These are phyloP conservation scores for Nakataea oryzae DNA, from an alignment of 2,329 filamentous ascomycete genomes.

Conservation along the genomic window DNA sequence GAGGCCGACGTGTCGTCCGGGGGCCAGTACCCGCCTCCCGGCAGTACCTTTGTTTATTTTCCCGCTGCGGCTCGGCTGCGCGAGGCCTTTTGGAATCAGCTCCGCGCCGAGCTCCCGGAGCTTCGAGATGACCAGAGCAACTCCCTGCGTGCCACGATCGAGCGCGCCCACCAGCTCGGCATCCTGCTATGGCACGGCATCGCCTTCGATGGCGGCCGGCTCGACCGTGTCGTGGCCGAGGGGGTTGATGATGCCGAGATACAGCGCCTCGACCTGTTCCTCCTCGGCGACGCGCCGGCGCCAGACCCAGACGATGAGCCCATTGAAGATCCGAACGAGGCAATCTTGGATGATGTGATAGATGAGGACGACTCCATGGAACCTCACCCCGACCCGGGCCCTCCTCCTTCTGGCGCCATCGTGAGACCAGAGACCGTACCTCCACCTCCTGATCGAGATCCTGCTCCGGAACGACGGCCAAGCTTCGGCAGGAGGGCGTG, in stretches of 20 bases:
- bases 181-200: slow-evolving; percentile 54
- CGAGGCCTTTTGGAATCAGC: slow-evolving; percentile 35
- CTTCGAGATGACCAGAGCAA: slow-evolving; percentile 15
- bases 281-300: neutral
- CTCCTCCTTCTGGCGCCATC: neutral
- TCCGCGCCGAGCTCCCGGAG: slow-evolving; percentile 23
- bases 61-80: slow-evolving; percentile 30
- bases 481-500: neutral
- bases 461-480: neutral
- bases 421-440: neutral
- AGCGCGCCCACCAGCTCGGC: slow-evolving; percentile 36
- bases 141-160: slow-evolving; percentile 20
- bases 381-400: neutral
- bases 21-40: slow-evolving; percentile 7
- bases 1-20: neutral
- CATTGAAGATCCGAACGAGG: neutral
- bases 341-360: slow-evolving; percentile 1
- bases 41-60: slow-evolving; percentile 31
- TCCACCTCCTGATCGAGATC: neutral
- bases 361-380: slow-evolving; percentile 1
- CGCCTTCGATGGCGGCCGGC: slow-evolving; percentile 49
- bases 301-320: neutral
- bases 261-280: slow-evolving; percentile 31
- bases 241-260: slow-evolving; percentile 41
- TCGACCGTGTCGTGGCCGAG: slow-evolving; percentile 46